phyloP scores from a whole-genome alignment of 2,329 filamentous ascomycete genomes.

The Colletotrichum tabaci region DNA sequence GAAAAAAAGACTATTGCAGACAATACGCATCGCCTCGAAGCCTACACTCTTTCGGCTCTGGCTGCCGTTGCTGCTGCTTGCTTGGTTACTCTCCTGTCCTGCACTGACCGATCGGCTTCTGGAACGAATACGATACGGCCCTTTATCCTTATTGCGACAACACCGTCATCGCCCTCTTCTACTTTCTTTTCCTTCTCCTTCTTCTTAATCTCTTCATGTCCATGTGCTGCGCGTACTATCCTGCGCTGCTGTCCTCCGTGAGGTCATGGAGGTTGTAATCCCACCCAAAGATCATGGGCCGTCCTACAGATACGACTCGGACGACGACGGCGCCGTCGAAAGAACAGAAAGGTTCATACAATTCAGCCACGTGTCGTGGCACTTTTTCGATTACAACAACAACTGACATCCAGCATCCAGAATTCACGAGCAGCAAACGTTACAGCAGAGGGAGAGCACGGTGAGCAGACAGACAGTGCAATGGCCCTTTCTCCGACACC shows the following conservation, averaged over 20 bases:
- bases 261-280: conserved; percentile 44
- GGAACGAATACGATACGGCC: conserved; percentile 6
- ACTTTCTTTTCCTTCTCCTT: conserved; percentile 4
- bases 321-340: conserved; percentile 42
- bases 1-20: conserved; percentile 22
- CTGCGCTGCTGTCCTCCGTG: conserved; percentile 35
- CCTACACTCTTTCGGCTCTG: conserved; percentile 37
- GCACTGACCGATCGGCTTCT: conserved; percentile 16
- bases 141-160: conserved; percentile 23
- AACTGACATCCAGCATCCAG: conserved; percentile 28
- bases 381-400: background rate
- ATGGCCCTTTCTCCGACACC: conserved; percentile 43
- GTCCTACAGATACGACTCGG: conserved; percentile 43
- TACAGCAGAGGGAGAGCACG: conserved; percentile 27
- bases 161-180: conserved; percentile 14
- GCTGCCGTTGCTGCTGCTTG: conserved; percentile 2
- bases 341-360: conserved; percentile 38
- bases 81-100: background rate
- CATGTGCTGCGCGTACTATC: conserved; percentile 19
- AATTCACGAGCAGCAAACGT: conserved; percentile 14
- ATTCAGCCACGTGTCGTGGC: too few species aligned
- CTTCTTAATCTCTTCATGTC: conserved; percentile 37
- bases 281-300: conserved; percentile 42
- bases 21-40: background rate
- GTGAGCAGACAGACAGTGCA: conserved; percentile 43